Conservation (phyloP, 495 filamentous ascomycete species). For the Lophium mytilinum region DNA sequence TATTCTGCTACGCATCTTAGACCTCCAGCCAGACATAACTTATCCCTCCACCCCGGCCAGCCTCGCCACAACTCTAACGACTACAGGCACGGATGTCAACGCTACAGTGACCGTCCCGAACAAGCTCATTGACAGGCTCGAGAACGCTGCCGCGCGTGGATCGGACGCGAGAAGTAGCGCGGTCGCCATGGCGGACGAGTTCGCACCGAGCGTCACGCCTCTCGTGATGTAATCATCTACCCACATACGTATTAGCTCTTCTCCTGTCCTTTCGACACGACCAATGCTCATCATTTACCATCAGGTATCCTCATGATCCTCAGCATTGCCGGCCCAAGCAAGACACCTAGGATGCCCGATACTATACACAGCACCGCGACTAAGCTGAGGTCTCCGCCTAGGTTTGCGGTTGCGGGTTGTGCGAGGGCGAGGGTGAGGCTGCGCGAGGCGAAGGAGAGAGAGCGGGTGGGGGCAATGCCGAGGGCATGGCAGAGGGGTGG, state of each 20-base stretch:
- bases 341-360: conserved; percentile 45
- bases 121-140: conserved; percentile 46
- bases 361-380: conserved; percentile 45
- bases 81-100: conserved; percentile 41
- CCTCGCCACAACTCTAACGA: conserved; percentile 24
- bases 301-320: conserved; percentile 40
- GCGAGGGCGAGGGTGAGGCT: conserved; percentile 48
- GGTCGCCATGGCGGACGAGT: conserved; percentile 46
- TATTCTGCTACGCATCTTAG: too few species aligned
- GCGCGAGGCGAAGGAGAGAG: conserved; percentile 42
- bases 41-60: conserved; percentile 1
- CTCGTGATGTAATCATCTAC: conserved; percentile 48
- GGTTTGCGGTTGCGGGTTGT: conserved; percentile 39
- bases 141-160: conserved; percentile 46
- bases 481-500: conserved; percentile 41
- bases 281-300: neutral
- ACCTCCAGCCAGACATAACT: too few species aligned
- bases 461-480: conserved; percentile 39
- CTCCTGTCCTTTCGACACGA: neutral
- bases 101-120: conserved; percentile 48
- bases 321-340: conserved; percentile 40
- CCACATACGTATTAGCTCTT: neutral
- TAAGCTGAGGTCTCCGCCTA: conserved; percentile 46
- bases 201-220: conserved; percentile 47
- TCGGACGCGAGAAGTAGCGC: conserved; percentile 44